phyloP scores from a whole-genome alignment of 148 eudicot species.

The Nepenthes gracilis region DNA sequence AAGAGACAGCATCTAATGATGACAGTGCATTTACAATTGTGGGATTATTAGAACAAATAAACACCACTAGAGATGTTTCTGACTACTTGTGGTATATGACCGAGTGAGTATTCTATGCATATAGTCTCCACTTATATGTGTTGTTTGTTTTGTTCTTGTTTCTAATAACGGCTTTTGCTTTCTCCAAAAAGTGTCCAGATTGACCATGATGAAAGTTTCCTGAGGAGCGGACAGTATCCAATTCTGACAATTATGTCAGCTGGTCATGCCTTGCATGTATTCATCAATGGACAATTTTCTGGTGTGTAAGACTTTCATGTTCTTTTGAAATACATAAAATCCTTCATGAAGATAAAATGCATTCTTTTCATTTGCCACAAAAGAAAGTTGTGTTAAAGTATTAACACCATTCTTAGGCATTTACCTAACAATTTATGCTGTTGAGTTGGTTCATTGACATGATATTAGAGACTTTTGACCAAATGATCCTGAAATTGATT shows the following conservation, averaged over 20 bases:
- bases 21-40: slow-evolving; percentile 39
- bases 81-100: slow-evolving; percentile 92
- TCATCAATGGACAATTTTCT: slow-evolving; percentile 68
- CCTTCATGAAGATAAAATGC: not conserved
- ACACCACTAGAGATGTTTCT: slow-evolving; percentile 59
- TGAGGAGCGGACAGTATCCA: slow-evolving; percentile 59
- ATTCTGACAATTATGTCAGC: slow-evolving; percentile 76
- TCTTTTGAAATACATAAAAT: not conserved
- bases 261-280: slow-evolving; percentile 94
- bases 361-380: no score
- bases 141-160: not conserved
- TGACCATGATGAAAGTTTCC: slow-evolving; percentile 43
- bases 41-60: slow-evolving; percentile 72
- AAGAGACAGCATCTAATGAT: slow-evolving; percentile 43
- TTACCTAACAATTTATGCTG: no score
- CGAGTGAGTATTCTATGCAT: slow-evolving; percentile 48
- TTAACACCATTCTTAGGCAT: no score
- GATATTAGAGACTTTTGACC: no score
- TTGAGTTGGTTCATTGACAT: no score
- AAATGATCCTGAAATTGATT: no score
- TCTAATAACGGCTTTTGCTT: slow-evolving; percentile 1
- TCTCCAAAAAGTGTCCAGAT: slow-evolving; percentile 50
- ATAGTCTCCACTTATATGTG: not conserved
- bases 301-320: slow-evolving; percentile 25
- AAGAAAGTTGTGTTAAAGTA: no score